Evolutionary conservation across 2,329 filamentous ascomycete species (phyloP), one percentile per base, ranked within the genome.

Genomic region (Chaetomium sp.): DNA sequence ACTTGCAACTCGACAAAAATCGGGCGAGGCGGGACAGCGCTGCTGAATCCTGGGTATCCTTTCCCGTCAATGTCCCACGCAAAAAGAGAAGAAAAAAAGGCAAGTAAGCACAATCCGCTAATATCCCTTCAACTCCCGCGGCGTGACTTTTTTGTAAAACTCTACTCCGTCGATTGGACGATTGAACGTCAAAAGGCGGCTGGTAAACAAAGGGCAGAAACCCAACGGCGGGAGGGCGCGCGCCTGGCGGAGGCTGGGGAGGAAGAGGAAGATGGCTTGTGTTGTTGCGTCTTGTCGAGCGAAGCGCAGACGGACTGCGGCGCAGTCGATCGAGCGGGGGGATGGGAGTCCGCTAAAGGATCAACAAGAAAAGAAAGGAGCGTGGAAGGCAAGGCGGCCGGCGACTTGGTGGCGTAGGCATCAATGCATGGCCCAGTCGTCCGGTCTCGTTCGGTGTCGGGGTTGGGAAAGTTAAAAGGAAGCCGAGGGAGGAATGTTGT

Each of bases 31-130:
- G 63, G 75, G 75, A 78, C 76, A 79, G 76, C 76, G 64, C 76
- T 76, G 76, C 76, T 78, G 76, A 72, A 78, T 78, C 76, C 76
- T 56, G 47, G 53, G 46, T 53, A 44, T 32, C 47, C 57, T 27
- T 27, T 27, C 56, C 55, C 62, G 62, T 40, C 32, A n/a, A 47
- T 52, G 49, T 41, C 32, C 12, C 52, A 37, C 19, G 11, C 11
- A 41, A 41, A 48, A 19, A 42, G 42, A 35, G 42, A 47, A 50
- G 44, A 42, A 34, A 53, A 27, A 27, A 27, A 27, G 19, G 3
- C 19, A 27, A 27, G 19, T 27, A 27, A 27, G 19, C 19, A 27
- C 19, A 27, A 45, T 49, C 51, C 38, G 14, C 46, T 19, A 12
- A 33, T 52, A 41, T 54, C 47, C 44, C 49, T 27, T 27, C 19